These are phyloP conservation scores for Aureobasidium vineae DNA, from an alignment of 2,329 filamentous ascomycete genomes.

Conservation along the genomic window DNA sequence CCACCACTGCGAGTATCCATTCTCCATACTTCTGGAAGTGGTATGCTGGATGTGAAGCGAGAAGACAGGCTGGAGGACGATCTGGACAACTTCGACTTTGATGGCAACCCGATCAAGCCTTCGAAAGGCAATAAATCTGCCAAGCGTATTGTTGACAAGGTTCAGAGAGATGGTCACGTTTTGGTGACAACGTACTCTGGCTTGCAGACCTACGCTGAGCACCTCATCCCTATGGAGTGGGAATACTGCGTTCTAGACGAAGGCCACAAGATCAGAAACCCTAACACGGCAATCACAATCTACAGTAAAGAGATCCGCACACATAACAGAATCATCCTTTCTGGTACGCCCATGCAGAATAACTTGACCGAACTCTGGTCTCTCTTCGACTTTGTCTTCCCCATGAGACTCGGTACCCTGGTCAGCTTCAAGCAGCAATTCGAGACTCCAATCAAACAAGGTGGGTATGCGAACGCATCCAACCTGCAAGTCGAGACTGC, in stretches of 20 bases:
- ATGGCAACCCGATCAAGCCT: constrained; percentile 33
- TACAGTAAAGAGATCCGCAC: constrained; percentile 93
- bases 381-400: constrained; percentile 94
- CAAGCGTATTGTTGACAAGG: constrained; percentile 75
- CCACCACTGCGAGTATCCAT: constrained; percentile 96
- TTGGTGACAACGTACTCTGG: constrained; percentile 95
- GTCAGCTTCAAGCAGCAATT: constrained; percentile 90
- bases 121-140: constrained; percentile 66
- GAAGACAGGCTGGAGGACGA: constrained; percentile 63
- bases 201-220: constrained; percentile 84
- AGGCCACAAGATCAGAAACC: constrained; percentile 97
- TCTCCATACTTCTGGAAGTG: constrained; percentile 89
- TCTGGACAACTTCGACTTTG: constrained; percentile 54
- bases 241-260: constrained; percentile 93
- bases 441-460: constrained; percentile 87
- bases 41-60: constrained; percentile 77
- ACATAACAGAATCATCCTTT: constrained; percentile 85
- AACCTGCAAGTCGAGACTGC: constrained; percentile 94
- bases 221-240: constrained; percentile 82
- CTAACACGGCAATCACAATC: constrained; percentile 90
- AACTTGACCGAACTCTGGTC: constrained; percentile 96
- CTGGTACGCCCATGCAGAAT: constrained; percentile 97
- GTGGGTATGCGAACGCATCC: constrained; percentile 92
- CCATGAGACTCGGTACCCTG: constrained; percentile 89
- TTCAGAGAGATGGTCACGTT: constrained; percentile 82